phyloP scores from a whole-genome alignment of 371 early-diverging fungal genomes.

The Actinomortierella wolfii region DNA sequence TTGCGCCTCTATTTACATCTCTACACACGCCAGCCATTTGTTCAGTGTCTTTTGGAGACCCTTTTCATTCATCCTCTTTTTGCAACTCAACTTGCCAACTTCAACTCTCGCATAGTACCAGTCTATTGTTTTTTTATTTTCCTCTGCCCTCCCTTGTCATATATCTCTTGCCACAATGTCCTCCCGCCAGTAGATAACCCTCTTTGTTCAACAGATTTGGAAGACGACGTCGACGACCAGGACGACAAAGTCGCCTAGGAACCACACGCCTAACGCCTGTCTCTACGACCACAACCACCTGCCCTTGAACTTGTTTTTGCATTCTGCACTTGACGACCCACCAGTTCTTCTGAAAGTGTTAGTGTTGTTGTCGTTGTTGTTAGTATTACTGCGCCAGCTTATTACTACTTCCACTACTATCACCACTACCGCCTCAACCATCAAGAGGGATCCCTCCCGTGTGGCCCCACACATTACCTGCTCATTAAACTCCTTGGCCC shows the following conservation, averaged over 20 bases:
- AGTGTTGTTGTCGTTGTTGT: too few species aligned
- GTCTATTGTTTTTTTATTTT: background rate
- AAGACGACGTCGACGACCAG: too few species aligned
- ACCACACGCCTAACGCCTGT: background rate
- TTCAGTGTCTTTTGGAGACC: too few species aligned
- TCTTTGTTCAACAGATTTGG: background rate
- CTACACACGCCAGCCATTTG: too few species aligned
- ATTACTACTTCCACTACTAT: too few species aligned
- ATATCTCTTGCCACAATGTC: background rate
- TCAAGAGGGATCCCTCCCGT: background rate
- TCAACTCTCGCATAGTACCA: background rate
- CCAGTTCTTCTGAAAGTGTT: too few species aligned
- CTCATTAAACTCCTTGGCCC: background rate
- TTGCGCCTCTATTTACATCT: too few species aligned
- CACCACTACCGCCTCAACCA: too few species aligned
- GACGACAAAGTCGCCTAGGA: conserved; percentile 3
- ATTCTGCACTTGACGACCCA: background rate
- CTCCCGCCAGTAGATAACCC: background rate
- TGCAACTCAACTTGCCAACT: background rate
- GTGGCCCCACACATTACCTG: background rate
- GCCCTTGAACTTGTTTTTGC: background rate
- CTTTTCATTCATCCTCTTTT: too few species aligned
- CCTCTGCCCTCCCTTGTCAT: conserved; percentile 1
- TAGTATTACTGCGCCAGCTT: too few species aligned
- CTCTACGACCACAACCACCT: background rate